These are phyloP conservation scores for Platanus orientalis DNA, from an alignment of 164 flowering plant species.

Conservation along the genomic window DNA sequence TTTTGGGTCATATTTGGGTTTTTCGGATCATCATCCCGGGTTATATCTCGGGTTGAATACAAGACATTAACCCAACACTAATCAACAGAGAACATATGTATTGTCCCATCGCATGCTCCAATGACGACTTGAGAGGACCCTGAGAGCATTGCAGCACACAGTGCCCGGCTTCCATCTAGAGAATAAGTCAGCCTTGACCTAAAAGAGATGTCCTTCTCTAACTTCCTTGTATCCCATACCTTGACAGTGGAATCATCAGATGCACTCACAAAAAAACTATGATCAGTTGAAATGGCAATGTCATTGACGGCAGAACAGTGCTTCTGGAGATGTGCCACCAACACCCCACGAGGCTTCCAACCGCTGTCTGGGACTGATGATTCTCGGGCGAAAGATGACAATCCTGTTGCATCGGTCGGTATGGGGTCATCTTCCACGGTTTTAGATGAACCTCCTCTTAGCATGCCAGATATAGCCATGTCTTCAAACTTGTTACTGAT, in stretches of 20 bases:
- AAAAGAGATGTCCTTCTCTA: slow-evolving; percentile 96
- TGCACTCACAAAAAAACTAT: slow-evolving; percentile 88
- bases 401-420: slow-evolving; percentile 40
- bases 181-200: slow-evolving; percentile 91
- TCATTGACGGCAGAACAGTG: slow-evolving; percentile 97
- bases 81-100: slow-evolving; percentile 90
- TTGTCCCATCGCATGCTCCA: slow-evolving; percentile 79
- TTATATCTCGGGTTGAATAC: too few species aligned
- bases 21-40: too few species aligned
- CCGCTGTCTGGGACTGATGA: slow-evolving; percentile 77
- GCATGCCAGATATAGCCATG: slow-evolving; percentile 42
- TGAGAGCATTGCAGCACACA: slow-evolving; percentile 79
- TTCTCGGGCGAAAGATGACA: slow-evolving; percentile 49
- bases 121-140: slow-evolving; percentile 81
- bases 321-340: slow-evolving; percentile 97
- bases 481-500: slow-evolving; percentile 58
- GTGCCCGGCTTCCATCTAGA: slow-evolving; percentile 76
- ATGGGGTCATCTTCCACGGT: slow-evolving; percentile 44
- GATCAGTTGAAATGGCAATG: slow-evolving; percentile 81
- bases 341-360: slow-evolving; percentile 97
- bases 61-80: too few species aligned
- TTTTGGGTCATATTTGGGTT: too few species aligned
- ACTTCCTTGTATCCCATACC: slow-evolving; percentile 91
- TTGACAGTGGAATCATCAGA: slow-evolving; percentile 97
- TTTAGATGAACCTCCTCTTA: slow-evolving; percentile 38